A percentile compares a stretch with the other conserved stretches of the same genome.
These are phyloP conservation scores for Boletellus emodensis DNA, from an alignment of 768 basidiomycete species.

Conservation along the genomic window DNA sequence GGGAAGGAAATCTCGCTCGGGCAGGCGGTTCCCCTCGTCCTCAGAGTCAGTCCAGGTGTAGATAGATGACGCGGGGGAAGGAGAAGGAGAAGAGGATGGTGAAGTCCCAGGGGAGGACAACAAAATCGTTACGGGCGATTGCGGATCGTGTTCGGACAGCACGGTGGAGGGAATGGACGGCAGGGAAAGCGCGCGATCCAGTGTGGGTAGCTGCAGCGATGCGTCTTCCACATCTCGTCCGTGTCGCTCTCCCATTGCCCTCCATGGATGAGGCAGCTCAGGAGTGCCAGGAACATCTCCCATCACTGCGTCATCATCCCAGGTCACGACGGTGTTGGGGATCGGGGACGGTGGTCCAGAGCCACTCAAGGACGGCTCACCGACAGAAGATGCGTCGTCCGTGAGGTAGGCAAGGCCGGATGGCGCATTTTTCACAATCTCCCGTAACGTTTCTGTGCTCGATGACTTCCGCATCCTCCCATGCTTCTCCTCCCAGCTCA, in stretches of 20 bases:
- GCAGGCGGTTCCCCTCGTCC: constrained; percentile 10
- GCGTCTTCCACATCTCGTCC: background rate
- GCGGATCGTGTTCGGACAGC: constrained; percentile 14
- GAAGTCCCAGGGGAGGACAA: constrained; percentile 10
- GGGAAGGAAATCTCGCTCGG: background rate
- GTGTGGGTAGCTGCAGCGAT: constrained; percentile 1
- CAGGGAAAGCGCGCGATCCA: constrained; percentile 11
- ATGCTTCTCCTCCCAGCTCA: constrained; percentile 46
- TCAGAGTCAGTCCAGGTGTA: constrained; percentile 8
- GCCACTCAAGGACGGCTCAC: constrained; percentile 13
- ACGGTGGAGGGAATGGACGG: constrained; percentile 29
- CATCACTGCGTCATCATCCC: constrained; percentile 11
- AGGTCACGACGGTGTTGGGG: constrained; percentile 10
- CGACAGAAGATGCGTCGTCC: constrained; percentile 13
- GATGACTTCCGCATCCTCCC: constrained; percentile 28
- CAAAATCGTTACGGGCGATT: constrained; percentile 27
- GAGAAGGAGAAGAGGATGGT: constrained; percentile 18
- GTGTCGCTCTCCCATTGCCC: background rate
- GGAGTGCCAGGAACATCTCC: background rate
- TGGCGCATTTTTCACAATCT: background rate
- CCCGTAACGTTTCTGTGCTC: constrained; percentile 44
- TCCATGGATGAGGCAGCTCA: constrained; percentile 1
- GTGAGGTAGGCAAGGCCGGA: constrained; percentile 16
- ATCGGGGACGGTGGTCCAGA: constrained; percentile 23
- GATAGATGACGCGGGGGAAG: constrained; percentile 11